Percentiles rank a stretch among this genome's conserved stretches.
Evolutionary conservation across 345 rosid species (phyloP).

Genomic region (Durio zibethinus): DNA sequence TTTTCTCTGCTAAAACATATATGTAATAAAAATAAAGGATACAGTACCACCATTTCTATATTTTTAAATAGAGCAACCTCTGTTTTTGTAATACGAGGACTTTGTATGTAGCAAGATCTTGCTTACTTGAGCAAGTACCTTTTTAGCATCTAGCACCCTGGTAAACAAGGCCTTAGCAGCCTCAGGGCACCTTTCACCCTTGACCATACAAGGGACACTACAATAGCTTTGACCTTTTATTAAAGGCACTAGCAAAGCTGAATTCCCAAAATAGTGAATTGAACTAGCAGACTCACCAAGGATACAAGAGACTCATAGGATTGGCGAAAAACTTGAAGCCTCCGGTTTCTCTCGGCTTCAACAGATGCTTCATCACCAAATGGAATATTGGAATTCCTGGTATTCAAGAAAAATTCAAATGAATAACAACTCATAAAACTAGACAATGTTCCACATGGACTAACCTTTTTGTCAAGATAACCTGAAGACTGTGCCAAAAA

Average conservation of each 20-base stretch:
- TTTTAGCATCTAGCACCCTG: neutral
- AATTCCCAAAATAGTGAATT: slow-evolving; percentile 1
- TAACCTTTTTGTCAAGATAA: slow-evolving; percentile 77
- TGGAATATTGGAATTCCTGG: slow-evolving; percentile 73
- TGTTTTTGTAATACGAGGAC: neutral
- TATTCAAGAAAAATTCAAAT: slow-evolving; percentile 25
- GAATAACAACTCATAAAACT: slow-evolving; percentile 13
- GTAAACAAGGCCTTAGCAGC: neutral
- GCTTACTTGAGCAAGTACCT: neutral
- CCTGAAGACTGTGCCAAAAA: slow-evolving; percentile 99
- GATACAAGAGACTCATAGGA: slow-evolving; percentile 84
- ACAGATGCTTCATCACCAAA: slow-evolving; percentile 63
- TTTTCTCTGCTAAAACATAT: neutral
- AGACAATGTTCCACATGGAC: slow-evolving; percentile 16
- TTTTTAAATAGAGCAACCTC: neutral
- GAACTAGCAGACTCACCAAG: slow-evolving; percentile 56
- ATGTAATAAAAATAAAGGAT: neutral
- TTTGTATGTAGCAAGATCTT: neutral
- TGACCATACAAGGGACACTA: neutral
- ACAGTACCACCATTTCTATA: neutral
- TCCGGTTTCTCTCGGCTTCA: slow-evolving; percentile 81
- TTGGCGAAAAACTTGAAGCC: slow-evolving; percentile 69
- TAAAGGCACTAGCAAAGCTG: neutral
- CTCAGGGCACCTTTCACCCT: neutral
- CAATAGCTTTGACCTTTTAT: neutral